Evolutionary conservation across 2,329 filamentous ascomycete species (phyloP).

Genomic region (Aspergillus arachidicola): DNA sequence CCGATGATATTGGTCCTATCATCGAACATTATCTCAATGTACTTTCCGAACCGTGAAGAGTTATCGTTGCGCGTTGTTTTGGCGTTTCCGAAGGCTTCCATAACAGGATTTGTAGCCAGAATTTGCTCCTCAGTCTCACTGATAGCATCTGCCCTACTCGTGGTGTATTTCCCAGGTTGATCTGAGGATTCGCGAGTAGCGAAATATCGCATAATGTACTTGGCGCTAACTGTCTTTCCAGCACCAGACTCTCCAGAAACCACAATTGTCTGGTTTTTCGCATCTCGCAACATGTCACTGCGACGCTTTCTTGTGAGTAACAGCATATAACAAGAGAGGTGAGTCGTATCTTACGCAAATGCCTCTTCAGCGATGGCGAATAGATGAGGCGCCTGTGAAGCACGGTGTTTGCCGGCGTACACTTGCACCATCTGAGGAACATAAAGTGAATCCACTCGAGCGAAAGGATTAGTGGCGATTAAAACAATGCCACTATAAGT

Average conservation of each 20-base stretch:
- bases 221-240: conserved; percentile 97
- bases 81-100: conserved; percentile 99
- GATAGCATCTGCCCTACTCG: conserved; percentile 77
- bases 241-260: conserved; percentile 99
- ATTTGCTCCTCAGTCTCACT: conserved; percentile 99
- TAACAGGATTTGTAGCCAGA: conserved; percentile 96
- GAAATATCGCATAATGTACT: conserved; percentile 99
- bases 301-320: conserved; percentile 40
- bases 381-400: conserved; percentile 94
- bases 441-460: conserved; percentile 95
- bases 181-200: conserved; percentile 94
- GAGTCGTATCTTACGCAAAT: conserved; percentile 71
- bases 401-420: conserved; percentile 94
- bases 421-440: conserved; percentile 99
- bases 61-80: conserved; percentile 99
- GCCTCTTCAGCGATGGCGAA: conserved; percentile 99
- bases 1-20: conserved; percentile 93
- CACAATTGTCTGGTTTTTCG: conserved; percentile 95
- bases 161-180: conserved; percentile 75
- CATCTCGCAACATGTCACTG: conserved; percentile 95
- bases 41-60: conserved; percentile 98
- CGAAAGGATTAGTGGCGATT: conserved; percentile 98
- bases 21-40: conserved; percentile 99
- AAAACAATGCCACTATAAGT: conserved; percentile 98
- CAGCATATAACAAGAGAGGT: not conserved